Conservation (phyloP, 2,329 filamentous ascomycete species). For the Zymoseptoria crescenta region DNA sequence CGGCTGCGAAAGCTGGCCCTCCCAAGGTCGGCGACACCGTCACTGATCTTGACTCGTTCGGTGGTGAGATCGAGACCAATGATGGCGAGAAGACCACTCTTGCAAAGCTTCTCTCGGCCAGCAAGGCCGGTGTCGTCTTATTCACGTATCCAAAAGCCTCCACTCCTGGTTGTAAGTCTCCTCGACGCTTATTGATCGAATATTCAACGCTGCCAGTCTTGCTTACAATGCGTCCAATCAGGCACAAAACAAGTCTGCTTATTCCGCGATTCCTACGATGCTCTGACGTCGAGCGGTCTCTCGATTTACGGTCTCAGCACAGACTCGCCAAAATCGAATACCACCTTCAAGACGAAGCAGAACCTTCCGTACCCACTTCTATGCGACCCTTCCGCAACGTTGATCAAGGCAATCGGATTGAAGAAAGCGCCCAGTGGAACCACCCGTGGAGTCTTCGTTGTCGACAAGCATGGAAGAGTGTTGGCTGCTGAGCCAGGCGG, state of each 20-base stretch:
- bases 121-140: conserved; percentile 76
- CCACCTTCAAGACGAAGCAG: conserved; percentile 85
- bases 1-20: conserved; percentile 12
- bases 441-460: conserved; percentile 76
- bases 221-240: conserved; percentile 32
- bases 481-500: conserved; percentile 66
- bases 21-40: conserved; percentile 45
- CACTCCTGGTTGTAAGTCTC: conserved; percentile 81
- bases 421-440: conserved; percentile 79
- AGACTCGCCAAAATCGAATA: conserved; percentile 86
- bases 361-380: conserved; percentile 80
- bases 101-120: conserved; percentile 71
- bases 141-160: conserved; percentile 96
- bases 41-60: conserved; percentile 45
- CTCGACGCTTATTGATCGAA: not conserved
- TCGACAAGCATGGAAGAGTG: conserved; percentile 62
- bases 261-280: conserved; percentile 77
- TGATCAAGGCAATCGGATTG: conserved; percentile 82
- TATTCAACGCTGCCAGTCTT: not conserved
- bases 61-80: conserved; percentile 71
- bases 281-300: conserved; percentile 69
- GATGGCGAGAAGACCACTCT: conserved; percentile 74
- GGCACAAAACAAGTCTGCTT: conserved; percentile 89
- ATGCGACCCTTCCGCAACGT: conserved; percentile 65
- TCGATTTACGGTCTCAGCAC: conserved; percentile 83